These are phyloP conservation scores for Tolypocladium inflatum DNA, from an alignment of 2,329 filamentous ascomycete species.

Conservation along the genomic window DNA sequence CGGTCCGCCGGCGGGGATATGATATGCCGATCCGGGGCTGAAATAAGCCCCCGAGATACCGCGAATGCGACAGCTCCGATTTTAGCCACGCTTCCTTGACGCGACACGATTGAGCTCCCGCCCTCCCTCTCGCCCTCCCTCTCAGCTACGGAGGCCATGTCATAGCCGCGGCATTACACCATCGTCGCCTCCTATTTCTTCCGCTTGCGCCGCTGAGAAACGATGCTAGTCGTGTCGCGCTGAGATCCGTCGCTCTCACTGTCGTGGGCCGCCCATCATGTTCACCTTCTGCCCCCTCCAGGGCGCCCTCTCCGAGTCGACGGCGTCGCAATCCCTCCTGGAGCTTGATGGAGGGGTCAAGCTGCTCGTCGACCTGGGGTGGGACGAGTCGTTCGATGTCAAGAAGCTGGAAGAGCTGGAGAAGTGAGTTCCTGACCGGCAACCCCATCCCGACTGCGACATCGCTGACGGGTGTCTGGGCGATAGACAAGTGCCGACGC, in stretches of 20 bases:
- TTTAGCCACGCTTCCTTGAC: background rate
- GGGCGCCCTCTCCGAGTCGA: conserved; percentile 78
- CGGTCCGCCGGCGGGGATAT: background rate
- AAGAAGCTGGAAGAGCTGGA: conserved; percentile 79
- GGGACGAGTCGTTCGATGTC: conserved; percentile 85
- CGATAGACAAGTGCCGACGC: conserved; percentile 72
- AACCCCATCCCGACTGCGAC: background rate
- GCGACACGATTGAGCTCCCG: background rate
- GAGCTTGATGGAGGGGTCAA: conserved; percentile 97
- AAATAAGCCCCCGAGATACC: background rate
- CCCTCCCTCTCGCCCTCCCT: background rate
- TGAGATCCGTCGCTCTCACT: background rate
- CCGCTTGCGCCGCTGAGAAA: background rate
- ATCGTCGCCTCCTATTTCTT: background rate
- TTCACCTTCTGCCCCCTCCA: conserved; percentile 92
- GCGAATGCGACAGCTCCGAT: background rate
- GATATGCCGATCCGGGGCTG: background rate
- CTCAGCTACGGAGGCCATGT: background rate
- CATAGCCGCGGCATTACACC: background rate
- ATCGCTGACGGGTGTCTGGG: background rate
- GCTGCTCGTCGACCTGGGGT: conserved; percentile 87
- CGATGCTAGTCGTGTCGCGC: background rate
- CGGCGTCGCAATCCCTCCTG: conserved; percentile 87
- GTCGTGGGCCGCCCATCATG: conserved; percentile 46
- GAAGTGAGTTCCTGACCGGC: conserved; percentile 47